Evolutionary conservation across 495 filamentous ascomycete genomes (phyloP).

Genomic region (Darksidea phi): DNA sequence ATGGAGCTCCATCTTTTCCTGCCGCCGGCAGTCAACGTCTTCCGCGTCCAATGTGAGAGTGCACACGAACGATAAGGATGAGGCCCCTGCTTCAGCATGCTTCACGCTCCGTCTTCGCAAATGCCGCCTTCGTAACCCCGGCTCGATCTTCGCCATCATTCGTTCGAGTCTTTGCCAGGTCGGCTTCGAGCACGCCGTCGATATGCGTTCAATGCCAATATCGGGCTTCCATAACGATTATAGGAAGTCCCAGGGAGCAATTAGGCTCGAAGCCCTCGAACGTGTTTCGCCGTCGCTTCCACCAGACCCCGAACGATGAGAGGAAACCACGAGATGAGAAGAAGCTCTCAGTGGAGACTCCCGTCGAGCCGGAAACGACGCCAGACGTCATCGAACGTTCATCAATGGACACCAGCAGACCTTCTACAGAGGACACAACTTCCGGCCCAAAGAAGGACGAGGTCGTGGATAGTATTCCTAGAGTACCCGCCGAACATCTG

Average conservation of each 20-base stretch:
- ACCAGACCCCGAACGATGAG: neutral
- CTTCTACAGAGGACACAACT: neutral
- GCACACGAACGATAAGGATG: conserved; percentile 27
- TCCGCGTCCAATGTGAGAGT: no score
- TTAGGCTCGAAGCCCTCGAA: neutral
- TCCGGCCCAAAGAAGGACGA: conserved; percentile 1
- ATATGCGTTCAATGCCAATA: conserved; percentile 37
- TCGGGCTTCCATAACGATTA: neutral
- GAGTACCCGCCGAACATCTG: conserved; percentile 50
- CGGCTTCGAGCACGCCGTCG: conserved; percentile 8
- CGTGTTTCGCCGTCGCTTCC: neutral
- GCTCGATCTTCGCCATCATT: neutral
- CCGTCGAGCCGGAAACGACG: neutral
- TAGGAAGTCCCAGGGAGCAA: neutral
- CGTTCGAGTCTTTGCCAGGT: neutral
- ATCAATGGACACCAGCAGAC: neutral
- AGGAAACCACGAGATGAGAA: neutral
- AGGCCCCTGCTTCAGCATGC: conserved; percentile 39
- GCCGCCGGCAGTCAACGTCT: neutral
- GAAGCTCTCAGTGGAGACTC: neutral
- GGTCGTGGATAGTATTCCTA: conserved; percentile 17
- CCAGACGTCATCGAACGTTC: no score
- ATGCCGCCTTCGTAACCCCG: conserved; percentile 2
- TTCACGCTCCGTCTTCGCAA: conserved; percentile 23
- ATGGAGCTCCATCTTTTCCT: neutral